Conservation (phyloP, 768 basidiomycete genomes). For the Termitomyces sp. region DNA sequence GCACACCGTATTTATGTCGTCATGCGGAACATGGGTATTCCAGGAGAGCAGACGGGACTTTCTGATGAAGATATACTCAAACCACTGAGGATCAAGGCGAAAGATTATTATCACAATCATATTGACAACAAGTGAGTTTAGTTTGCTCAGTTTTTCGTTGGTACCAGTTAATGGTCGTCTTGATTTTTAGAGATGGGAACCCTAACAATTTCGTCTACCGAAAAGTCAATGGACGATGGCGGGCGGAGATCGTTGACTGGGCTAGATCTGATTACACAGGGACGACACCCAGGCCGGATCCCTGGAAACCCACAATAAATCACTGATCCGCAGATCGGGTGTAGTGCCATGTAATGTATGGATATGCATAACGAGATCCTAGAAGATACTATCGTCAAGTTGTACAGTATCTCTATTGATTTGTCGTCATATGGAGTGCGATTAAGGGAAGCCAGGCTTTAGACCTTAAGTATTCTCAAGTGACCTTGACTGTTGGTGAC, state of each 20-base stretch:
- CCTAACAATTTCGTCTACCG: not conserved
- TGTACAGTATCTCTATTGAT: not conserved
- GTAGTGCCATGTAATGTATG: not conserved
- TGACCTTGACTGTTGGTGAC: not conserved
- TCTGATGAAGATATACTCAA: no score
- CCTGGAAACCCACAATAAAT: not conserved
- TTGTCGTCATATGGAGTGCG: no score
- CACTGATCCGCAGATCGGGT: not conserved
- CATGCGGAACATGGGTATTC: constrained; percentile 3
- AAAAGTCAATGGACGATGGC: not conserved
- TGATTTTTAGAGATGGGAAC: not conserved
- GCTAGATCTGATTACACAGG: not conserved
- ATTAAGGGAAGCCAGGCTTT: no score
- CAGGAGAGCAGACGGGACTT: not conserved
- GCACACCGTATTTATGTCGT: not conserved
- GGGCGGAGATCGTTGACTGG: constrained; percentile 3
- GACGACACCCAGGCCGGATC: not conserved
- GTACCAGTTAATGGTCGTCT: not conserved
- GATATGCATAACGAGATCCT: not conserved
- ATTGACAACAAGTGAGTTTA: constrained; percentile 4
- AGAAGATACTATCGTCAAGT: not conserved
- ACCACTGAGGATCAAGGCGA: not conserved
- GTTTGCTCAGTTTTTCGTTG: not conserved
- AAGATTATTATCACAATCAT: not conserved
- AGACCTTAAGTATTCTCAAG: no score